These are phyloP conservation scores for Cordyceps farinosa DNA, from an alignment of 2,329 filamentous ascomycete genomes.

Conservation along the genomic window DNA sequence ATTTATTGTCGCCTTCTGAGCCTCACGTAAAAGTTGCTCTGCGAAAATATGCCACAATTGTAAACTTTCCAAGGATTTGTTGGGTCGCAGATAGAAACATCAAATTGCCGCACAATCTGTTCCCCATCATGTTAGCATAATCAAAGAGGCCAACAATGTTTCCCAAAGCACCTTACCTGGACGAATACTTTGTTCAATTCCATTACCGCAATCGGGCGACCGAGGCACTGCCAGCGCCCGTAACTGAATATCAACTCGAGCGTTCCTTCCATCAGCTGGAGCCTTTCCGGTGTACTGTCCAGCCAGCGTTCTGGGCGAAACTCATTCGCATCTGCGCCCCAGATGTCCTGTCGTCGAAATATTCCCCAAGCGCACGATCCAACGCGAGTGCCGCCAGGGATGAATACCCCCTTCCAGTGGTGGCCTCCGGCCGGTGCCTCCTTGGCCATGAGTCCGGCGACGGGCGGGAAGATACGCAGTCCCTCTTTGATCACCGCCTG, in stretches of 20 bases:
- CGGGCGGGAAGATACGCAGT: conserved; percentile 36
- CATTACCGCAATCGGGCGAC: conserved; percentile 36
- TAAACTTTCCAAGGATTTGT: conserved; percentile 30
- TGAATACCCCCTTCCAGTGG: conserved; percentile 29
- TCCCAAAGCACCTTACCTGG: conserved; percentile 31
- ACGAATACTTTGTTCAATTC: conserved; percentile 39
- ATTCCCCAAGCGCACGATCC: conserved; percentile 36
- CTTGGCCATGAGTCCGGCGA: conserved; percentile 36
- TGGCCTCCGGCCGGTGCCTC: conserved; percentile 31
- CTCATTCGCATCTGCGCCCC: conserved; percentile 32
- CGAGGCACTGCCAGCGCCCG: conserved; percentile 38
- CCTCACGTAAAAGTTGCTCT: conserved; percentile 27
- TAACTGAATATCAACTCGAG: conserved; percentile 39
- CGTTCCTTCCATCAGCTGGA: conserved; percentile 33
- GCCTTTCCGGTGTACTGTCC: conserved; percentile 29
- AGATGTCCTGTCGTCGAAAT: conserved; percentile 32
- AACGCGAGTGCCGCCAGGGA: conserved; percentile 33
- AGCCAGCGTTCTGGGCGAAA: conserved; percentile 39
- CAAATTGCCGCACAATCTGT: conserved; percentile 31
- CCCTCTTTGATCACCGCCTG: conserved; percentile 50
- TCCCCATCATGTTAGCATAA: conserved; percentile 23
- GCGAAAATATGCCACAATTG: conserved; percentile 30
- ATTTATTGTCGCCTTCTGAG: neutral
- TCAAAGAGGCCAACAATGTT: neutral
- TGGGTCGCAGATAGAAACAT: conserved; percentile 30